A percentile compares a stretch with the other conserved stretches of the same genome.
These are phyloP conservation scores for Microbotryomycetes sp. DNA, from an alignment of 1,284 basidiomycete genomes.

Conservation along the genomic window DNA sequence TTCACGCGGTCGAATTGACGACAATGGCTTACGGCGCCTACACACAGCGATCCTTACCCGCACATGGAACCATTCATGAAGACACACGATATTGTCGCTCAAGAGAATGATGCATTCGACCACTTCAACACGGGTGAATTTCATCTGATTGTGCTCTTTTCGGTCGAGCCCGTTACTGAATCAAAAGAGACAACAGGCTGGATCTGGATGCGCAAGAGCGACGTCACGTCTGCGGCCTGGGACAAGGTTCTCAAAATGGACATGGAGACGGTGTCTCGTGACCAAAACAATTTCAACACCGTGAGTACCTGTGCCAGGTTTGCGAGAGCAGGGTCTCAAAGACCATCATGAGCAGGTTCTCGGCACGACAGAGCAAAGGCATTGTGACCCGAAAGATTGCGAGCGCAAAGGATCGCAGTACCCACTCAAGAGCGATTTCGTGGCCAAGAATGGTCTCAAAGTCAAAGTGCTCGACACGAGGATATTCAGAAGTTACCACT, in stretches of 20 bases:
- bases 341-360: slow-evolving; percentile 6
- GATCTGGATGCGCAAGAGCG: slow-evolving; percentile 19
- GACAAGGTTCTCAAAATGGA: slow-evolving; percentile 17
- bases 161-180: background rate
- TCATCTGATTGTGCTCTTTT: background rate
- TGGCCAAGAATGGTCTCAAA: slow-evolving; percentile 5
- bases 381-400: background rate
- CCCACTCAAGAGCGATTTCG: slow-evolving; percentile 10
- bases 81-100: slow-evolving; percentile 12
- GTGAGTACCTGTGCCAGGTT: background rate
- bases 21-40: background rate
- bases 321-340: background rate
- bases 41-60: slow-evolving; percentile 22
- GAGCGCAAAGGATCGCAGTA: background rate
- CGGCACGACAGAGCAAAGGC: slow-evolving; percentile 6
- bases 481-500: slow-evolving; percentile 12
- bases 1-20: background rate
- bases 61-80: slow-evolving; percentile 17
- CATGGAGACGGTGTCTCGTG: slow-evolving; percentile 1
- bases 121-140: slow-evolving; percentile 22
- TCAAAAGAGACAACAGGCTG: slow-evolving; percentile 11
- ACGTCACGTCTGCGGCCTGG: slow-evolving; percentile 13
- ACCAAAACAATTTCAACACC: slow-evolving; percentile 27
- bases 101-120: slow-evolving; percentile 18
- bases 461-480: slow-evolving; percentile 16